Evolutionary conservation across 2,329 filamentous ascomycete species (phyloP), one percentile per base, ranked within the genome.

Genomic region (Diaporthe ilicicola): DNA sequence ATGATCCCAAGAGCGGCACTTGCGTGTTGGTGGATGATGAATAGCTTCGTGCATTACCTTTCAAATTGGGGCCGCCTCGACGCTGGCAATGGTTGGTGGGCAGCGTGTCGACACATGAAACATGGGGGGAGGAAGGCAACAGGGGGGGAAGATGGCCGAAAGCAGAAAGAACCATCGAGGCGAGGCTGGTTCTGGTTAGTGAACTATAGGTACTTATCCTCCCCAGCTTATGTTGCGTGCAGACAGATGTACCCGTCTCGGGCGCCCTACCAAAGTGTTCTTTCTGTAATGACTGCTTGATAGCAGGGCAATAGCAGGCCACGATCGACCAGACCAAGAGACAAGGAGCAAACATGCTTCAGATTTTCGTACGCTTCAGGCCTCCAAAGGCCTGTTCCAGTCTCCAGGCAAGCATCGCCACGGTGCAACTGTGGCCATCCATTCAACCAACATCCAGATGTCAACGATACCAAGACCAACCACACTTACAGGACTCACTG

Each of bases 31-130:
- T 39, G 39, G 64, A 27, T 27, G 32, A 55, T 46, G 65, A 15
- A 27, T 48, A 34, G 42, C 59, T 46, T 48, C 19, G 27, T 55
- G 65, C 51, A 67, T 67, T 39, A 67, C 37, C 48, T 67, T 34
- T 67, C 34, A 67, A 44, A 53, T 67, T 46, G 44, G 53, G n/a
- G 19, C 34, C 4, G 37, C 37, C 37, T 48, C n/a, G 32, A 39
- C 4, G 44, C 22, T 64, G 44, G 42, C 64, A 67, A 59, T 68
- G 65, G 65, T 68, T 68, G 65, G 65, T 24, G 53, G 22, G 22
- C 32, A 68, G 13, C 10, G 22, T 50, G 42, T 68, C 54, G 53
- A 50, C 42, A 68, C 53, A 56, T 68, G 65, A 68, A 68, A 68
- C 65, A 68, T 46, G 42, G 42, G 53, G 53, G 37, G 53, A 24